These are phyloP conservation scores for Lepidium didymum DNA, from an alignment of 345 rosid species.

Conservation along the genomic window DNA sequence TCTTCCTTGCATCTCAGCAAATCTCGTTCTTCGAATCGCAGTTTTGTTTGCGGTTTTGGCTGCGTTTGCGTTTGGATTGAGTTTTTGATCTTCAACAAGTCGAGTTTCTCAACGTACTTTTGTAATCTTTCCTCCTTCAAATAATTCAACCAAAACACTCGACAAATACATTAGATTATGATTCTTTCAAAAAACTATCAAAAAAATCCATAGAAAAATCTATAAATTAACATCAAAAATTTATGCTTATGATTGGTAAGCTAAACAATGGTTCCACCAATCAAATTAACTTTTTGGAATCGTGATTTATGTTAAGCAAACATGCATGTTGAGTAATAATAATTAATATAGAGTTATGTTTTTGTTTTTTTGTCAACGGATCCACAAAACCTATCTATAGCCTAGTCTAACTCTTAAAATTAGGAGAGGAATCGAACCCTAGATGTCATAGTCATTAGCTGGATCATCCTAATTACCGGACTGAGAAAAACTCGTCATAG, in stretches of 20 bases:
- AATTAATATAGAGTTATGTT: not conserved
- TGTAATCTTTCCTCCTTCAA: slow-evolving; percentile 77
- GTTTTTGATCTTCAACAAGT: slow-evolving; percentile 72
- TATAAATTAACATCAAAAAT: not conserved
- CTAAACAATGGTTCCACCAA: not conserved
- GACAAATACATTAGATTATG: not conserved
- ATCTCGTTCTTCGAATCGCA: not conserved
- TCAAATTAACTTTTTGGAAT: not conserved
- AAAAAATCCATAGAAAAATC: not conserved
- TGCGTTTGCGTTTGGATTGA: slow-evolving; percentile 26
- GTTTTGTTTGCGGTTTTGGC: slow-evolving; percentile 28
- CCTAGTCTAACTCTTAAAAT: too few relatives aligned
- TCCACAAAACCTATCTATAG: too few relatives aligned
- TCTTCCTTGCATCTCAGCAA: slow-evolving; percentile 10
- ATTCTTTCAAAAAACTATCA: not conserved
- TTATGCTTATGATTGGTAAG: not conserved
- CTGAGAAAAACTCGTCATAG: too few relatives aligned
- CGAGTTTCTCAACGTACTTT: slow-evolving; percentile 76
- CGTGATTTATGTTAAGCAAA: not conserved
- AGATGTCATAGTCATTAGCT: too few relatives aligned
- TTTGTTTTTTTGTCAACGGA: too few relatives aligned
- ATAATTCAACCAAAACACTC: not conserved
- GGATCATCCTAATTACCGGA: too few relatives aligned
- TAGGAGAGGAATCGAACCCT: too few relatives aligned
- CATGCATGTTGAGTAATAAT: not conserved